These are phyloP conservation scores for Ustilago bromivora DNA, from an alignment of 1,284 basidiomycete species.

Conservation along the genomic window DNA sequence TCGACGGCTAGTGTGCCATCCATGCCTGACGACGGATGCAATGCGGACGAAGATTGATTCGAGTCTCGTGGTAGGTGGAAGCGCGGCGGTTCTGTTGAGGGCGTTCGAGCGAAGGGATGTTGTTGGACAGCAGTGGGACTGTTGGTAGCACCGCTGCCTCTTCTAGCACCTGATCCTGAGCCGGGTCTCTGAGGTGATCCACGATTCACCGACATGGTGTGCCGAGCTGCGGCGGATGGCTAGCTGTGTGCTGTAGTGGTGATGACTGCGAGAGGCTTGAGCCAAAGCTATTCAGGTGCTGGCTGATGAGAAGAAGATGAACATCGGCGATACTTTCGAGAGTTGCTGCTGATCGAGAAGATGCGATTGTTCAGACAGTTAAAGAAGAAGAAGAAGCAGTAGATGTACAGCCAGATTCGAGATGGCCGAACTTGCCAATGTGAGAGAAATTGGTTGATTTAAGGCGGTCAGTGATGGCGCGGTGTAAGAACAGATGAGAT, in stretches of 20 bases:
- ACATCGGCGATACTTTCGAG: not conserved
- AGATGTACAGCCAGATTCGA: not conserved
- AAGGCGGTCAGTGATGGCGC: not conserved
- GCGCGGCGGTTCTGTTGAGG: conserved; percentile 44
- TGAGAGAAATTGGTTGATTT: not conserved
- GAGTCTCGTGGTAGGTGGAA: conserved; percentile 30
- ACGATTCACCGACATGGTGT: conserved; percentile 15
- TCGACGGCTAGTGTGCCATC: conserved; percentile 30
- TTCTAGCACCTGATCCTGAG: not conserved
- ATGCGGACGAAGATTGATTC: not conserved
- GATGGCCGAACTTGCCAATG: not conserved
- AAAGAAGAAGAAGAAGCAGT: not conserved
- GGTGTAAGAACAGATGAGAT: not conserved
- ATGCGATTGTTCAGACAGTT: not conserved
- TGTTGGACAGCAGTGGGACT: conserved; percentile 27
- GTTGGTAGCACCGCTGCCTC: not conserved
- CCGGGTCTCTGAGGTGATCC: conserved; percentile 21
- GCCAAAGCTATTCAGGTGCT: not conserved
- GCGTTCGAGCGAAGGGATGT: conserved; percentile 37
- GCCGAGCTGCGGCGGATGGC: not conserved
- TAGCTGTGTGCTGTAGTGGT: not conserved
- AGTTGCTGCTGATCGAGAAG: not conserved
- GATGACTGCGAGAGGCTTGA: not conserved
- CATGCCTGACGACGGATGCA: conserved; percentile 4
- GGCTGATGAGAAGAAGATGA: not conserved